phyloP scores from a whole-genome alignment of 1,284 basidiomycete genomes.

The Irpex rosettiformis region DNA sequence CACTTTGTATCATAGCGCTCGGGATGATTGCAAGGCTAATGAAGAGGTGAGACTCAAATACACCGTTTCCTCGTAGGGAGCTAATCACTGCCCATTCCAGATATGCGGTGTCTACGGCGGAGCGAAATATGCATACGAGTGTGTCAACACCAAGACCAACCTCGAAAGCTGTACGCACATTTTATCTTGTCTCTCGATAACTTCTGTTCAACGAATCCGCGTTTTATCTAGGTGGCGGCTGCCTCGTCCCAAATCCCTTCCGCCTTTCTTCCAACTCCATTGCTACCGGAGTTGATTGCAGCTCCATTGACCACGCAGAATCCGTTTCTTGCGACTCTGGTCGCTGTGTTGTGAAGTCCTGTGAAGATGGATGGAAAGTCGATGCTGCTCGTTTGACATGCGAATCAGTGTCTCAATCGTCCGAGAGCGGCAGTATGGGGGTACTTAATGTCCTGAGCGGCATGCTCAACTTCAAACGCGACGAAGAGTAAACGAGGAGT shows the following conservation, averaged over 20 bases:
- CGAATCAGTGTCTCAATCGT: background rate
- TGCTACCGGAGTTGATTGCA: slow-evolving; percentile 7
- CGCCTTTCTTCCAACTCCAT: background rate
- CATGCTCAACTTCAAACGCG: background rate
- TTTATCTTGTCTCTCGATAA: background rate
- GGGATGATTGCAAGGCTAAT: slow-evolving; percentile 7
- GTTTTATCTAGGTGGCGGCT: slow-evolving; percentile 14
- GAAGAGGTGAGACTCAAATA: slow-evolving; percentile 11
- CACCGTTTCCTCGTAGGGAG: background rate
- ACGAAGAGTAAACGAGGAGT: too few species aligned
- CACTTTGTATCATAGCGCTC: slow-evolving; percentile 5
- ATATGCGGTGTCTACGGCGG: slow-evolving; percentile 16
- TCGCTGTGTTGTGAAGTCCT: slow-evolving; percentile 7
- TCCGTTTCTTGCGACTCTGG: slow-evolving; percentile 8
- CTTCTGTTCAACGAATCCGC: too few species aligned
- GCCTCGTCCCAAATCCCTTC: slow-evolving; percentile 16
- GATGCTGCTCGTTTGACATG: background rate
- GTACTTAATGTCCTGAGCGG: background rate
- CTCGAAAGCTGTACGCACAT: slow-evolving; percentile 21
- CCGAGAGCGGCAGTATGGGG: too few species aligned
- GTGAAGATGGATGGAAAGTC: slow-evolving; percentile 6
- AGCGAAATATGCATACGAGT: slow-evolving; percentile 14
- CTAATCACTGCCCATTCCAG: too few species aligned
- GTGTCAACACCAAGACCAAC: slow-evolving; percentile 17
- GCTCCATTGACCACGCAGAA: slow-evolving; percentile 4